Evolutionary conservation across 306 rosid genomes (phyloP).

Genomic region (Prunus campanulata): DNA sequence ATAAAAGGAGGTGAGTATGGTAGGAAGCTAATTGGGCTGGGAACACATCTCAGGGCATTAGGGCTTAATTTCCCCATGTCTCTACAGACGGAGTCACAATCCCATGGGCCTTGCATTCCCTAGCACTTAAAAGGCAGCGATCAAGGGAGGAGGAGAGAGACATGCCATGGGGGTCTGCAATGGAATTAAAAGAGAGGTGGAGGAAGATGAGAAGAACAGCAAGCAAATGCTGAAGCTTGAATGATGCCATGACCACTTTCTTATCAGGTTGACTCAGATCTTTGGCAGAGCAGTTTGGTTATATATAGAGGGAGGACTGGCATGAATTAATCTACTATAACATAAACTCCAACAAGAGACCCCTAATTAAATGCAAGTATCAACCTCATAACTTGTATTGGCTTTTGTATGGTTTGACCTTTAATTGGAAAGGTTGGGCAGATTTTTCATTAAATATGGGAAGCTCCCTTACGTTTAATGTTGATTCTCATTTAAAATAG

Average conservation of each 20-base stretch:
- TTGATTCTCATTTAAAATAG: not conserved
- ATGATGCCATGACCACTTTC: not conserved
- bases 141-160: not conserved
- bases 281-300: not conserved
- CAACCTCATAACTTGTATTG: not conserved
- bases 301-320: not conserved
- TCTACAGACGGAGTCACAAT: not conserved
- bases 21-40: not conserved
- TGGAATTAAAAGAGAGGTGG: not conserved
- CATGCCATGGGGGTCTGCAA: not conserved
- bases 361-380: not conserved
- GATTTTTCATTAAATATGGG: not conserved
- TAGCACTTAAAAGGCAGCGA: not conserved
- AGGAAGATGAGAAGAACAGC: not conserved
- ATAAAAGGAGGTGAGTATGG: not conserved
- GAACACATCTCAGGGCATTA: not conserved
- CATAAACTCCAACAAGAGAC: too few species aligned
- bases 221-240: not conserved
- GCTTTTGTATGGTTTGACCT: not conserved
- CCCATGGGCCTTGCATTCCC: not conserved
- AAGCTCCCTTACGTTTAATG: not conserved
- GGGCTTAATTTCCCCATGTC: not conserved
- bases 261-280: not conserved
- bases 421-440: not conserved
- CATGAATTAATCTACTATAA: too few species aligned